Evolutionary conservation across 306 rosid species (phyloP), one percentile per base, ranked within the genome.

Genomic region (Cucumis melo): DNA sequence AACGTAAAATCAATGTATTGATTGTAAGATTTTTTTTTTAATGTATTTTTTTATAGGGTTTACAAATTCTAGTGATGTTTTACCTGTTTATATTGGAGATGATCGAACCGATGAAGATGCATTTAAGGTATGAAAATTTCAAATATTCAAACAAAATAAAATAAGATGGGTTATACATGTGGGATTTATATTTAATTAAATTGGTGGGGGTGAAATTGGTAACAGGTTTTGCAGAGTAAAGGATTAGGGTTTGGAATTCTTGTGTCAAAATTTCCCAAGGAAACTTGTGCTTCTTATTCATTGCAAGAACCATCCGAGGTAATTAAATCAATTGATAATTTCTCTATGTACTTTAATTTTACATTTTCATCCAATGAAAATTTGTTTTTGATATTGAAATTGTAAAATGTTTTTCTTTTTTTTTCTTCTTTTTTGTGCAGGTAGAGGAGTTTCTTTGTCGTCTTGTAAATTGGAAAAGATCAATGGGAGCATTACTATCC

Each of bases 61-160:
- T 65, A 89, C 83, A 11, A 87, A 92, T 82, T 91, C 96, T 8
- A 73, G 68, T 42, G 86, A 88, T 48, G 92, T 94, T 2, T 84
- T 93, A 3, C 98, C 98, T 0, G 80, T 93, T 54, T 93, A 93
- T 29, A 91, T 93, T 12, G 98, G 98, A 54, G 98, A 93, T 83
- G 98, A 93, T 86, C 89, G 85, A 54, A 91, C 98, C 0, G 98
- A 93, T 16, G 98, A 93, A 78, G 98, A 93, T 81, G 98, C 98
- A 44, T 93, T 93, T 70, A 89, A 91, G 97, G 98, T 91, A 85
- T 50, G n/a, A 50, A 14, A 14, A 1, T 0, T 50, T 48, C 7
- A 1, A 4, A 50, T 27, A 1, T 27, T 27, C 29, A 1, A 27
- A 27, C 1, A 2, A 27, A 27, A 27, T 27, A 27, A 27, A 27